Percentiles rank a stretch among this genome's conserved stretches.
phyloP scores from a whole-genome alignment of 768 basidiomycete species.

The Rhodocollybia butyracea region DNA sequence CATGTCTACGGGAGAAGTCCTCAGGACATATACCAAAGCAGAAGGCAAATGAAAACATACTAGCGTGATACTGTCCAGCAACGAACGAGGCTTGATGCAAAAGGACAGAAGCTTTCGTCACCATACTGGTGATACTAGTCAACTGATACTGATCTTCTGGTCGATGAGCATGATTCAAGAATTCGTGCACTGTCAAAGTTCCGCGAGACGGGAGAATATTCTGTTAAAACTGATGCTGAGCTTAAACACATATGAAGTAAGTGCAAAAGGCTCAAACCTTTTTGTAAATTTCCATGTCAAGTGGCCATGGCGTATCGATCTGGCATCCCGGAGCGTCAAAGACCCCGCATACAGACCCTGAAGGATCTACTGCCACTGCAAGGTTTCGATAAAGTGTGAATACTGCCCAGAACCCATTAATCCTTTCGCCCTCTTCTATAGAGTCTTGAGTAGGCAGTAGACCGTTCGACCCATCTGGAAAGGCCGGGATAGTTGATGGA shows the following conservation, averaged over 20 bases:
- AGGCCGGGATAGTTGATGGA: conserved; percentile 32
- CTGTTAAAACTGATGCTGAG: conserved; percentile 23
- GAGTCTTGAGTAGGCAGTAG: conserved; percentile 39
- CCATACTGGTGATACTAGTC: conserved; percentile 36
- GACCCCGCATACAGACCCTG: conserved; percentile 50
- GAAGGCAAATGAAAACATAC: neutral
- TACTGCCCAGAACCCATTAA: conserved; percentile 65
- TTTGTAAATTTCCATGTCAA: conserved; percentile 37
- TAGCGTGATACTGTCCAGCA: conserved; percentile 38
- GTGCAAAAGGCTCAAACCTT: conserved; percentile 24
- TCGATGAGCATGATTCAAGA: conserved; percentile 36
- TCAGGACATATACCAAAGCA: conserved; percentile 1
- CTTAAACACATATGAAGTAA: conserved; percentile 5
- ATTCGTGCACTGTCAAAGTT: conserved; percentile 46
- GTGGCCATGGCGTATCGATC: conserved; percentile 54
- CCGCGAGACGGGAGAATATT: conserved; percentile 41
- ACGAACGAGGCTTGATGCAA: conserved; percentile 58
- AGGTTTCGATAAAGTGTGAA: conserved; percentile 57
- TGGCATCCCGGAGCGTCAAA: conserved; percentile 48
- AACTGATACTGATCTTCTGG: conserved; percentile 19
- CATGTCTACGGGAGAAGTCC: conserved; percentile 30
- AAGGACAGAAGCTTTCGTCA: conserved; percentile 53
- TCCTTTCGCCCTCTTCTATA: conserved; percentile 64
- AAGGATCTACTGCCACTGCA: conserved; percentile 48
- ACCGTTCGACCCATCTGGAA: conserved; percentile 30